These are phyloP conservation scores for Dioszegia hungarica DNA, from an alignment of 768 basidiomycete genomes.

Conservation along the genomic window DNA sequence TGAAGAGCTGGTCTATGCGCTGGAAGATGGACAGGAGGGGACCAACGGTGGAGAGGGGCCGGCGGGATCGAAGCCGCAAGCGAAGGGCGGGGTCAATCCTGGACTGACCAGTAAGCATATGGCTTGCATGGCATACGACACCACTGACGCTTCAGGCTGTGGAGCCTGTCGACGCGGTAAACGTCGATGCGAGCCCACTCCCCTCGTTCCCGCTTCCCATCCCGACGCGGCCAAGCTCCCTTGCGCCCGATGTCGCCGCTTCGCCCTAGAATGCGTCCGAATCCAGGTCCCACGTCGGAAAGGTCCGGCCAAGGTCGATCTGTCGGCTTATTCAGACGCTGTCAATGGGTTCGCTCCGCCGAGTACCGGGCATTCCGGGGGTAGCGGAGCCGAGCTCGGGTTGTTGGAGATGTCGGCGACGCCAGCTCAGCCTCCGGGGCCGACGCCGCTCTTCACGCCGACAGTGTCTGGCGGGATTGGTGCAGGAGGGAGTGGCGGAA, in stretches of 20 bases:
- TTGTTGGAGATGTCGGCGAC: neutral
- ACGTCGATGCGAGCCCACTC: constrained; percentile 40
- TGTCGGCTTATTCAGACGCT: neutral
- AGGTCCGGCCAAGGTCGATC: constrained; percentile 36
- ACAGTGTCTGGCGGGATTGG: neutral
- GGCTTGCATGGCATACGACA: neutral
- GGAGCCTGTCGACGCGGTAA: constrained; percentile 41
- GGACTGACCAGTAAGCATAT: neutral
- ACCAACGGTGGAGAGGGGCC: no score
- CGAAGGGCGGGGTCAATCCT: no score
- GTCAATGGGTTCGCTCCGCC: neutral
- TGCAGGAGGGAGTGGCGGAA: no score
- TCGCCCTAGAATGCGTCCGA: constrained; percentile 35
- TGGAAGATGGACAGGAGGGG: no score
- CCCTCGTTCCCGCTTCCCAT: constrained; percentile 34
- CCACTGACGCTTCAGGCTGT: constrained; percentile 20
- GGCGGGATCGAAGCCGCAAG: no score
- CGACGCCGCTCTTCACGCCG: neutral
- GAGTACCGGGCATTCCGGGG: neutral
- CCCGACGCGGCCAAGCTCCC: constrained; percentile 36
- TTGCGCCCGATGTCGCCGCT: constrained; percentile 37
- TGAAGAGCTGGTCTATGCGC: no score
- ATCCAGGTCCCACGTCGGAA: constrained; percentile 24
- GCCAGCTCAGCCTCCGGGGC: neutral
- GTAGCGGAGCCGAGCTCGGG: neutral